Evolutionary conservation across 495 filamentous ascomycete genomes (phyloP), one percentile per base, ranked within the genome.

Genomic region (Neurospora africana): DNA sequence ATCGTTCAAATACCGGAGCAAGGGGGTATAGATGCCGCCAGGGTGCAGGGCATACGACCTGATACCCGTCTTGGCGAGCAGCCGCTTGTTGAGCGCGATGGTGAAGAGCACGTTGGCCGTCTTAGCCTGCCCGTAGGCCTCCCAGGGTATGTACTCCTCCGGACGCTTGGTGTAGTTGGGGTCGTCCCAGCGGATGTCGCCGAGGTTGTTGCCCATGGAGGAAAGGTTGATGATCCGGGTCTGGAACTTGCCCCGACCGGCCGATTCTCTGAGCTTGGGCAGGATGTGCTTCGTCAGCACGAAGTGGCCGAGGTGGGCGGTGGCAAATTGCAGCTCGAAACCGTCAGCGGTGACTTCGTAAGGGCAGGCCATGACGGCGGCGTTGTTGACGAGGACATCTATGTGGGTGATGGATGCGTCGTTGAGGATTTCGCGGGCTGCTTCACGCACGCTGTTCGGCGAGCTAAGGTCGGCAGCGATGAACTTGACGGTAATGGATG

Each of bases 361-460:
- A 23, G 83, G 83, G 7, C 78, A 74, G 6, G 78, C 83, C 90
- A 92, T 91, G 70, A 91, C 84, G 6, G 87, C 90, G 15, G 90
- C 89, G 77, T 90, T 92, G 81, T 92, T 90, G 78, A 92, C 87
- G 4, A 92, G 75, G 35, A 91, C 86, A 78, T 92, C 88, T 44
- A 92, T 83, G 41, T 87, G 80, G 58, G 84, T 74, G 40, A 88
- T 86, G 53, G 84, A 78, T 68, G 78, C 37, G 71, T 84, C 78
- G 40, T 73, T 69, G 44, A 81, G 76, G 82, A 89, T 83, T 68
- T 76, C 71, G 35, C 80, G 77, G 27, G 84, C 86, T 4, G 88
- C 88, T 33, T 81, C 78, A n/a, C 85, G 81, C 11, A 89, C 86
- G 58, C 82, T 86, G 39, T 76, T 71, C 41, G 80, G 76, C 8